Percentiles rank a stretch among this genome's conserved stretches.
Conservation (phyloP, 208 protist species). For the Lotmaria passim region DNA sequence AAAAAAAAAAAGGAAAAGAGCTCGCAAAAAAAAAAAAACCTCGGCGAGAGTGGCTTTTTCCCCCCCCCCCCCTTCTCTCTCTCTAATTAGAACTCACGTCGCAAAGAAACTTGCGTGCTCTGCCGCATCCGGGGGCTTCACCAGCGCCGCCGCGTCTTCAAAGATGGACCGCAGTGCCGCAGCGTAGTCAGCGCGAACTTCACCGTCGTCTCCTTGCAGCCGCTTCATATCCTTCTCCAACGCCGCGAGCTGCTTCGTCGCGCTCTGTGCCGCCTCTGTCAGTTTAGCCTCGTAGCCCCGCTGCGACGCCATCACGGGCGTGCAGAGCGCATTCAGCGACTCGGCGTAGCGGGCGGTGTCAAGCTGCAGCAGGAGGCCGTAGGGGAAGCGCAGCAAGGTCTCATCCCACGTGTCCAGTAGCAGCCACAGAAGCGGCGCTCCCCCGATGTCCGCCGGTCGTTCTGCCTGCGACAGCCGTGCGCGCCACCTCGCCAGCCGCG, state of each 20-base stretch:
- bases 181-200: slow-evolving; percentile 15
- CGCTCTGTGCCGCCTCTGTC: not conserved
- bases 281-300: slow-evolving; percentile 21
- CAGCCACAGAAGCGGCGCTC: slow-evolving; percentile 55
- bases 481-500: slow-evolving; percentile 38
- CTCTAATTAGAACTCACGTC: too few relatives aligned
- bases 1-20: not conserved
- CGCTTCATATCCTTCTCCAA: slow-evolving; percentile 34
- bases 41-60: too few relatives aligned
- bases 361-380: slow-evolving; percentile 57
- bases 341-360: slow-evolving; percentile 43
- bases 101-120: slow-evolving; percentile 15
- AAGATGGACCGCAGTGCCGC: slow-evolving; percentile 25
- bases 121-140: slow-evolving; percentile 32
- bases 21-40: slow-evolving; percentile 7
- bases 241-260: slow-evolving; percentile 25
- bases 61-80: too few relatives aligned
- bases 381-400: slow-evolving; percentile 55
- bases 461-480: slow-evolving; percentile 19
- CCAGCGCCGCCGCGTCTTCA: slow-evolving; percentile 27
- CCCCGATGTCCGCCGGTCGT: slow-evolving; percentile 29
- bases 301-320: slow-evolving; percentile 39
- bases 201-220: slow-evolving; percentile 10
- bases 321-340: slow-evolving; percentile 42
- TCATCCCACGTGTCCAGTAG: slow-evolving; percentile 76